These are phyloP conservation scores for Eutrema salsugineum DNA, from an alignment of 441 rosid species.

Conservation along the genomic window DNA sequence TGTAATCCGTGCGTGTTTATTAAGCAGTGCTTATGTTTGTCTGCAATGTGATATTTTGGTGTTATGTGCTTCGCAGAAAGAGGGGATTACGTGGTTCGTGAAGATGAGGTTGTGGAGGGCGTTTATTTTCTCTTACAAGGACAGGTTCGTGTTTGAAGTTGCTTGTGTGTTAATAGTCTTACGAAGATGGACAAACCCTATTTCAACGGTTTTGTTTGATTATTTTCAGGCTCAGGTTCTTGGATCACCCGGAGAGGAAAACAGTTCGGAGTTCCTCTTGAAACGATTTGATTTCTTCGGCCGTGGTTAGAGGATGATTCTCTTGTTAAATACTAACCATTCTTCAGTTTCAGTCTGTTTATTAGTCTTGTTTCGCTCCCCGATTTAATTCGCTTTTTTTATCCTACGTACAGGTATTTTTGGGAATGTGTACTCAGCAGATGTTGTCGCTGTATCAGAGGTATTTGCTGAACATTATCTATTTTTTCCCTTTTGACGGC, in stretches of 20 bases:
- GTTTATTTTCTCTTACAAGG: conserved; percentile 78
- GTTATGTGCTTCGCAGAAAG: conserved; percentile 36
- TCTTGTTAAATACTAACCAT: background rate
- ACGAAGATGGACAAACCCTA: background rate
- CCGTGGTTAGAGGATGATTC: conserved; percentile 47
- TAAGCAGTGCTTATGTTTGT: background rate
- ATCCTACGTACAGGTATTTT: conserved; percentile 43
- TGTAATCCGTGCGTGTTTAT: no score
- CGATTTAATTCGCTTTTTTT: background rate
- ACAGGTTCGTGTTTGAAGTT: conserved; percentile 44
- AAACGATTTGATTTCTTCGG: conserved; percentile 79
- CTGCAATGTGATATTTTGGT: background rate
- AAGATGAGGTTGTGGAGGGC: conserved; percentile 70
- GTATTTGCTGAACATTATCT: conserved; percentile 24
- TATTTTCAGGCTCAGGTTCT: conserved; percentile 71
- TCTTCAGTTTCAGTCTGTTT: background rate
- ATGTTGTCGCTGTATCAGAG: conserved; percentile 75
- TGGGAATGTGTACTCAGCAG: conserved; percentile 51
- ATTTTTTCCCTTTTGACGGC: background rate
- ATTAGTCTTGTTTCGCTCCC: background rate
- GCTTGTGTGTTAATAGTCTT: background rate
- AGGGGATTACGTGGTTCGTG: conserved; percentile 66
- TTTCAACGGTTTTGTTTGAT: background rate
- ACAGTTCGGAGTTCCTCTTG: conserved; percentile 57
- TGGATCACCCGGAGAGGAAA: conserved; percentile 49